Conservation (phyloP, 352 stramenopile genomes). For the Globisporangium okanoganense region DNA sequence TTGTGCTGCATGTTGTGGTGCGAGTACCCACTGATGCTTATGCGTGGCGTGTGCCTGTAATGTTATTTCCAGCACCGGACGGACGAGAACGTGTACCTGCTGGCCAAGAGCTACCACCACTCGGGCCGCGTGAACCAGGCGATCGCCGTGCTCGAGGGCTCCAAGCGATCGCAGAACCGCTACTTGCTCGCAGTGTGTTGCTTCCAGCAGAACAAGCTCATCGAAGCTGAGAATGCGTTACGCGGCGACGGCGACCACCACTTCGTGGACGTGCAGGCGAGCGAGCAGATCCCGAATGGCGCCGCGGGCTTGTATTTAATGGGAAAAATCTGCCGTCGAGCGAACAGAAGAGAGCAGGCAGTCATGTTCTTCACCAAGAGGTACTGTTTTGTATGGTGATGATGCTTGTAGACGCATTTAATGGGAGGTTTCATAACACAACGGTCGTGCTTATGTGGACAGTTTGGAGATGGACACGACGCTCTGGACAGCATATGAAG, state of each 20-base stretch:
- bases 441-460: slow-evolving; percentile 1
- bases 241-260: slow-evolving; percentile 38
- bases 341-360: slow-evolving; percentile 87
- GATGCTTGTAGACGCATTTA: slow-evolving; percentile 8
- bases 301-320: slow-evolving; percentile 91
- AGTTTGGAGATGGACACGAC: slow-evolving; percentile 90
- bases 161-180: slow-evolving; percentile 43
- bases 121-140: slow-evolving; percentile 47
- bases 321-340: slow-evolving; percentile 86
- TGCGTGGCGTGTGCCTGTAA: background rate
- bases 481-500: slow-evolving; percentile 92
- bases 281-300: slow-evolving; percentile 71
- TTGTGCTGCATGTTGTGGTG: background rate
- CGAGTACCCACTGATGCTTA: background rate
- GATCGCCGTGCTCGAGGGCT: slow-evolving; percentile 48
- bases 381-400: slow-evolving; percentile 23
- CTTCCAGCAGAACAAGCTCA: slow-evolving; percentile 61
- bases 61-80: slow-evolving; percentile 31
- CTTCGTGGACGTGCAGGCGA: slow-evolving; percentile 19
- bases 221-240: slow-evolving; percentile 91
- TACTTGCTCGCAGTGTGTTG: slow-evolving; percentile 71
- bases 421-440: background rate
- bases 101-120: slow-evolving; percentile 69
- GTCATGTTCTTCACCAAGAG: slow-evolving; percentile 89
- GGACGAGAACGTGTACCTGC: slow-evolving; percentile 49